Conservation (phyloP, 306 rosid species). For the Parietaria judaica region DNA sequence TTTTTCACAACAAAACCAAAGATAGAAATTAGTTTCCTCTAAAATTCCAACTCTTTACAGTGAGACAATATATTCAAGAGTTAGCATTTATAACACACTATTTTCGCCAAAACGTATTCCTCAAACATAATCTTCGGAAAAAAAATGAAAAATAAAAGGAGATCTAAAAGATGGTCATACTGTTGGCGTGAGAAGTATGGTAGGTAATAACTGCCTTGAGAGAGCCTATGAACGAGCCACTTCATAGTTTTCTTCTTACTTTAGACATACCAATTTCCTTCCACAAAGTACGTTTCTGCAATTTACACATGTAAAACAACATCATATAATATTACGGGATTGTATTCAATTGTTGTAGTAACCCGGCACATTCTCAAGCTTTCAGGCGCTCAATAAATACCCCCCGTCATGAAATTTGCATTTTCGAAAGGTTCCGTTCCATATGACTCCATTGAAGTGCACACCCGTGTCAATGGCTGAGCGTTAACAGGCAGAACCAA, state of each 20-base stretch:
- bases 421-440: no score
- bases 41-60: slow-evolving; percentile 26
- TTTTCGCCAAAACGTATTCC: slow-evolving; percentile 9
- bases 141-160: background rate
- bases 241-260: slow-evolving; percentile 23
- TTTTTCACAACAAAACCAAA: no score
- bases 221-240: background rate
- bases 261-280: slow-evolving; percentile 37
- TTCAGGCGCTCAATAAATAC: no score
- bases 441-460: no score
- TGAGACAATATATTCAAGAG: slow-evolving; percentile 11
- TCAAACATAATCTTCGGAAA: slow-evolving; percentile 1
- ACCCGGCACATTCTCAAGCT: no score
- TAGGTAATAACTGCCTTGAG: slow-evolving; percentile 5
- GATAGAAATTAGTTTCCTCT: background rate
- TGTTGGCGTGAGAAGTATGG: slow-evolving; percentile 8
- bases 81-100: slow-evolving; percentile 3
- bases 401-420: no score
- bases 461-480: no score
- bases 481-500: no score
- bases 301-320: slow-evolving; percentile 6
- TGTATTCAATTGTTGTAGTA: no score
- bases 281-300: slow-evolving; percentile 61
- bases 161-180: background rate
- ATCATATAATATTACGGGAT: no score